Percentiles rank a stretch among this genome's conserved stretches.
Conservation (phyloP, 208 protist species). For the Leishmania tropica region DNA sequence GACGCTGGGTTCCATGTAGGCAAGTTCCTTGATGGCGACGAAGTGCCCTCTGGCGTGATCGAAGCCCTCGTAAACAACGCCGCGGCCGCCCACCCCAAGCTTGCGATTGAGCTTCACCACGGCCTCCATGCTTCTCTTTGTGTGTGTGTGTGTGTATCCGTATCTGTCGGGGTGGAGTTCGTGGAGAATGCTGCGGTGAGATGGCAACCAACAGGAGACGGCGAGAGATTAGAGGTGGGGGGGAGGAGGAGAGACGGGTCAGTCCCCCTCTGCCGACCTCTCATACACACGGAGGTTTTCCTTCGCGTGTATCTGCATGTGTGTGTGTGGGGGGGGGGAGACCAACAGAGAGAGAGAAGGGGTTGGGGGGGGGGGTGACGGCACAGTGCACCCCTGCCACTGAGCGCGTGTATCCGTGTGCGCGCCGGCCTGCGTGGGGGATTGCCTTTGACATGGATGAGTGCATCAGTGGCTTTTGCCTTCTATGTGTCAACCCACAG, state of each 20-base stretch:
- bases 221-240: neutral
- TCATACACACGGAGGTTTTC: neutral
- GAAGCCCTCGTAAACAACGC: slow-evolving; percentile 85
- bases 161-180: neutral
- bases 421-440: neutral
- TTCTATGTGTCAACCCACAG: neutral
- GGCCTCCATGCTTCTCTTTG: slow-evolving; percentile 19
- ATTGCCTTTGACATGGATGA: neutral
- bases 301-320: neutral
- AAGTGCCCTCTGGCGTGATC: slow-evolving; percentile 80
- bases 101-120: slow-evolving; percentile 71
- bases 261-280: neutral
- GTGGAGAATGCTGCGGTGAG: neutral
- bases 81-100: slow-evolving; percentile 74
- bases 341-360: neutral
- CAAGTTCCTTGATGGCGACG: slow-evolving; percentile 89
- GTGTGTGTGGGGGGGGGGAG: neutral
- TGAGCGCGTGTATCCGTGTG: neutral
- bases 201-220: neutral
- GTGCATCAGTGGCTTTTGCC: neutral
- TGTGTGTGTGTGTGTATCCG: neutral
- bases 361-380: neutral
- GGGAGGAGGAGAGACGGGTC: neutral
- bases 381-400: neutral
- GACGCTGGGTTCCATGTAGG: slow-evolving; percentile 46